Evolutionary conservation across 805 yeast genomes (phyloP).

Genomic region (Torulaspora microellipsoides): DNA sequence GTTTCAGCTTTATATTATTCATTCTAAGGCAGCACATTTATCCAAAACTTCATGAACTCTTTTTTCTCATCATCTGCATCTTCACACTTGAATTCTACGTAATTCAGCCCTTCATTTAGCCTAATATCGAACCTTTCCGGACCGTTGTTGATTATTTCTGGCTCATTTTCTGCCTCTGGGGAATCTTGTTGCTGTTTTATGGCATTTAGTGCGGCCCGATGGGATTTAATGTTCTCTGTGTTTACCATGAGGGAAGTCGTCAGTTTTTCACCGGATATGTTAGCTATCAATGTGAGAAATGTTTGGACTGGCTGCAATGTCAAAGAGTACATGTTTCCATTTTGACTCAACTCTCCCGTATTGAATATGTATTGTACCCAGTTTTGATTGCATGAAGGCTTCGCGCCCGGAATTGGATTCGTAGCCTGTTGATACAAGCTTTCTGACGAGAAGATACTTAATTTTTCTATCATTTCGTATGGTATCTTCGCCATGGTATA

Average conservation of each 20-base stretch:
- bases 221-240: conserved; percentile 21
- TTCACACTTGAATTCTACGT: conserved; percentile 25
- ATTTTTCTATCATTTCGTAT: conserved; percentile 21
- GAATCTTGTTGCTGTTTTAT: conserved; percentile 9
- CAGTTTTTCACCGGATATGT: conserved; percentile 10
- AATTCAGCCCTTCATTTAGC: conserved; percentile 31
- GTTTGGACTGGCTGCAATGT: conserved; percentile 31
- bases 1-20: not conserved
- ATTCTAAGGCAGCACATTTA: conserved; percentile 29
- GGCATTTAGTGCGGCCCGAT: conserved; percentile 2
- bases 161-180: conserved; percentile 6
- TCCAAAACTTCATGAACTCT: conserved; percentile 32
- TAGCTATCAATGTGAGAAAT: conserved; percentile 24
- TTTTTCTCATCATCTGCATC: conserved; percentile 8
- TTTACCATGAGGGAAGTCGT: conserved; percentile 21
- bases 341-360: conserved; percentile 24
- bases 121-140: conserved; percentile 28
- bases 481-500: conserved; percentile 22
- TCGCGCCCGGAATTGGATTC: conserved; percentile 28
- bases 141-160: conserved; percentile 7
- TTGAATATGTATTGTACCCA: conserved; percentile 32
- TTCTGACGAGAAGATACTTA: conserved; percentile 27
- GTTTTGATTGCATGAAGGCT: conserved; percentile 29
- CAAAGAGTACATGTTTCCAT: conserved; percentile 28
- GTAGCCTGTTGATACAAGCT: conserved; percentile 28